Base-by-base conservation (phyloP, 2,329 filamentous ascomycete genomes). In the Penicillium sp. region DNA sequence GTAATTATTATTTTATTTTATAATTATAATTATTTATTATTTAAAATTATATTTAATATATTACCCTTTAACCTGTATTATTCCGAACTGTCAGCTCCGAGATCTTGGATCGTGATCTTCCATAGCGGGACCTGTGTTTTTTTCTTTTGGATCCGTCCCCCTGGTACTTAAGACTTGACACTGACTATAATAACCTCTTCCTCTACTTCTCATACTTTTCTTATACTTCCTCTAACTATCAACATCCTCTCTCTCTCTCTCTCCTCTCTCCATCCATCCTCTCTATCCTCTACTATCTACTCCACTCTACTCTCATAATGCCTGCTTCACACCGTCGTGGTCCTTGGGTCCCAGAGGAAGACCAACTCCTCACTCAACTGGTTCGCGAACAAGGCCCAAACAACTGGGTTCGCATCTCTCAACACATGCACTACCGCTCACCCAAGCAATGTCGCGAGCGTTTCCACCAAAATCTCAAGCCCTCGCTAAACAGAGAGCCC, bases 401-500 rank as follows among this genome's bases (percentile, higher is more conserved):
- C 72, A 94, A 96, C 82, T 97, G 93, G 93, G 91, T 96, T 15
- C 84, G 86, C 63, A 95, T 97, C 69, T 87, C 92, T 31, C 79
- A 87, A 53, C 82, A 87, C 64, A 87, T 97, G 68, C 82, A 84
- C 58, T 87, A 89, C 27, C 85, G 93, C 61, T 91, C 91, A 25
- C 89, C 93, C 52, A 97, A 97, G 79, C 93, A 97, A 78, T 97
- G 93, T 75, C 87, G 93, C 57, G 93, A 97, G 78, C 84, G 93
- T 47, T 97, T 90, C 71, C 91, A 96, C 71, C 93, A 97, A 71
- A 96, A 97, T 73, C 82, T 97, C 45, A 96, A 91, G 74, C 87
- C 88, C 1, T 78, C 81, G 1, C 78, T 92, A 38, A 89, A 89
- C 71, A 88, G 90, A 67, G 83, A 87, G 19, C 88, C 89, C 55